Percentiles rank a stretch among this genome's conserved stretches.
Evolutionary conservation across 164 flowering plant genomes (phyloP).

Genomic region (Aristolochia fimbriata): DNA sequence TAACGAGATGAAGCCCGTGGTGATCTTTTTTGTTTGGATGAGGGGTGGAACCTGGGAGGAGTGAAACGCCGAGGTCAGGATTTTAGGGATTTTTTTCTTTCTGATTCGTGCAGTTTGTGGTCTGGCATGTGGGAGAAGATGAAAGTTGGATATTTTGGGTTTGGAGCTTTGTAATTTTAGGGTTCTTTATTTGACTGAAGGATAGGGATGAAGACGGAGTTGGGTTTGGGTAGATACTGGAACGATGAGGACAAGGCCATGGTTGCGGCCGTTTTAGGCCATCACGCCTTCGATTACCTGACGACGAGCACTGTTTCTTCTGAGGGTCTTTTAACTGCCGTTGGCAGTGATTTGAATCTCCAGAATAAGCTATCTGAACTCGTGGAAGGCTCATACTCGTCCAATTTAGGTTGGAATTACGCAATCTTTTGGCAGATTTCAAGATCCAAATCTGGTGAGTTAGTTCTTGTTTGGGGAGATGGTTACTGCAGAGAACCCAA

Average conservation of each 20-base stretch:
- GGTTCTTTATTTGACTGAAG: slow-evolving; percentile 4
- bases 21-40: too few relatives aligned
- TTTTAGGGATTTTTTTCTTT: too few relatives aligned
- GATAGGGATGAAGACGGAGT: slow-evolving; percentile 35
- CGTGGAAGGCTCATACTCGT: slow-evolving; percentile 53
- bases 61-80: too few relatives aligned
- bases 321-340: slow-evolving; percentile 21
- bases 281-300: slow-evolving; percentile 42
- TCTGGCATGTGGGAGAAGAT: background rate
- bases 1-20: too few relatives aligned
- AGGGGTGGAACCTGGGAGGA: too few relatives aligned
- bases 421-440: slow-evolving; percentile 92
- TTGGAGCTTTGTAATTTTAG: slow-evolving; percentile 4
- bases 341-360: slow-evolving; percentile 48
- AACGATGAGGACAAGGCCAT: slow-evolving; percentile 48
- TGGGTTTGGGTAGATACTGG: slow-evolving; percentile 18
- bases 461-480: slow-evolving; percentile 91
- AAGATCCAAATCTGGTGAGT: slow-evolving; percentile 56
- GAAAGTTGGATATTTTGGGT: background rate
- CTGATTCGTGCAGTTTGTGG: too few relatives aligned
- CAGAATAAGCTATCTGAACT: slow-evolving; percentile 85
- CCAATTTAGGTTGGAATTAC: slow-evolving; percentile 82
- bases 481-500: slow-evolving; percentile 85
- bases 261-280: slow-evolving; percentile 49
- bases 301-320: slow-evolving; percentile 23